Percentiles rank a stretch among this genome's conserved stretches.
Conservation (phyloP, 2,329 filamentous ascomycete genomes). For the Aspergillus carbonarius region DNA sequence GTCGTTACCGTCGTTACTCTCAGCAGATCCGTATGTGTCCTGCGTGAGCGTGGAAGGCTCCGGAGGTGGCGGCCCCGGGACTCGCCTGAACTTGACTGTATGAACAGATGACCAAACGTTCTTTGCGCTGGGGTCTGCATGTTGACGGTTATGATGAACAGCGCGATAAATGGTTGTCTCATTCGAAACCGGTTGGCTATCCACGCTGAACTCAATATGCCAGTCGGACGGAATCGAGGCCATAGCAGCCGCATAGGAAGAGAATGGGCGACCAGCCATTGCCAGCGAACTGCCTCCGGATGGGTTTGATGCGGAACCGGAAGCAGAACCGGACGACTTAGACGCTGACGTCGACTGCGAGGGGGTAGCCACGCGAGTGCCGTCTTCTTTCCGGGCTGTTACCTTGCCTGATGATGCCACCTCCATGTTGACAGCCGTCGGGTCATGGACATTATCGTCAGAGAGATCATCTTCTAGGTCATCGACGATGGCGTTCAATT, state of each 20-base stretch:
- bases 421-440: conserved; percentile 88
- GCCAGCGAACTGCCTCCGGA: conserved; percentile 50
- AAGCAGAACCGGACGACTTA: conserved; percentile 40
- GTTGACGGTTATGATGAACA: conserved; percentile 69
- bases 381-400: conserved; percentile 88
- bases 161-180: conserved; percentile 96
- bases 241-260: conserved; percentile 76
- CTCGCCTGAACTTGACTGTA: conserved; percentile 86
- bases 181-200: conserved; percentile 77
- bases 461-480: conserved; percentile 83
- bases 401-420: conserved; percentile 83
- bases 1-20: conserved; percentile 57
- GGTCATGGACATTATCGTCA: conserved; percentile 71
- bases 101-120: conserved; percentile 90
- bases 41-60: conserved; percentile 65
- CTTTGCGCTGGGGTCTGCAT: conserved; percentile 62
- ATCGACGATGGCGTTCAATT: conserved; percentile 84
- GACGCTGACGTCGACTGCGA: conserved; percentile 57
- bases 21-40: conserved; percentile 49
- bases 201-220: conserved; percentile 94
- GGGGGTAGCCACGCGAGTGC: conserved; percentile 80
- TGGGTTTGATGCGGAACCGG: conserved; percentile 23
- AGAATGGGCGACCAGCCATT: conserved; percentile 60
- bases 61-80: conserved; percentile 75
- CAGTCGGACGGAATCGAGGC: conserved; percentile 83